Evolutionary conservation across 352 stramenopile genomes (phyloP).

Genomic region (Aphanomyces stellatus): DNA sequence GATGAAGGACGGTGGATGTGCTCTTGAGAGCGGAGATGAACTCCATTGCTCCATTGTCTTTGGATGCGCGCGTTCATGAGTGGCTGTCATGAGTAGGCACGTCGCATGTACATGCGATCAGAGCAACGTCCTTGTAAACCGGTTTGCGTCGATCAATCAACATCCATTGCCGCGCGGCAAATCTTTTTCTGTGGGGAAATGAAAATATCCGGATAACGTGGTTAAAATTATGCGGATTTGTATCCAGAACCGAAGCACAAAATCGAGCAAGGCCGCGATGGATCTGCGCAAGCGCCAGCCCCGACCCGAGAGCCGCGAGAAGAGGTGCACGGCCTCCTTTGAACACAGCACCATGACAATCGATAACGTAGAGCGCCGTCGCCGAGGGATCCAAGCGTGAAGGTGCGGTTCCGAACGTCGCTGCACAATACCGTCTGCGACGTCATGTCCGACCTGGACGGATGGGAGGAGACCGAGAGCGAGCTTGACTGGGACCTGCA

Average conservation of each 20-base stretch:
- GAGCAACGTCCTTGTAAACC: too few species aligned
- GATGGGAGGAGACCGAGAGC: slow-evolving; percentile 65
- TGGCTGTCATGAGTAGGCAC: too few species aligned
- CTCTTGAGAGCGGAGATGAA: too few species aligned
- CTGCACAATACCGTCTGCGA: slow-evolving; percentile 76
- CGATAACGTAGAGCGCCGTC: neutral
- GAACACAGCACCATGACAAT: too few species aligned
- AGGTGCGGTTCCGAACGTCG: slow-evolving; percentile 49
- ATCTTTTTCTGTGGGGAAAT: too few species aligned
- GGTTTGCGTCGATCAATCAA: too few species aligned
- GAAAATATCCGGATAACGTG: too few species aligned
- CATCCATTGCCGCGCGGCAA: too few species aligned
- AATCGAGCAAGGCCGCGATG: neutral
- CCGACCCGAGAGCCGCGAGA: slow-evolving; percentile 8
- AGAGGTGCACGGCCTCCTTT: neutral
- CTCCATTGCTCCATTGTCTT: too few species aligned
- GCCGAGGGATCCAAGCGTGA: slow-evolving; percentile 2
- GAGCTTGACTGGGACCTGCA: slow-evolving; percentile 77
- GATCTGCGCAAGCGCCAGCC: slow-evolving; percentile 8
- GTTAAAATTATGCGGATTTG: neutral
- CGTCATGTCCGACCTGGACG: slow-evolving; percentile 42
- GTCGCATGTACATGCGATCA: too few species aligned
- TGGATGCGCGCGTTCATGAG: too few species aligned
- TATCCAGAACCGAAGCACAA: neutral
- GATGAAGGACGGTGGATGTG: too few species aligned